Evolutionary conservation across 2,329 filamentous ascomycete genomes (phyloP), one percentile per base, ranked within the genome.

Genomic region (Hypoxylon sp.): DNA sequence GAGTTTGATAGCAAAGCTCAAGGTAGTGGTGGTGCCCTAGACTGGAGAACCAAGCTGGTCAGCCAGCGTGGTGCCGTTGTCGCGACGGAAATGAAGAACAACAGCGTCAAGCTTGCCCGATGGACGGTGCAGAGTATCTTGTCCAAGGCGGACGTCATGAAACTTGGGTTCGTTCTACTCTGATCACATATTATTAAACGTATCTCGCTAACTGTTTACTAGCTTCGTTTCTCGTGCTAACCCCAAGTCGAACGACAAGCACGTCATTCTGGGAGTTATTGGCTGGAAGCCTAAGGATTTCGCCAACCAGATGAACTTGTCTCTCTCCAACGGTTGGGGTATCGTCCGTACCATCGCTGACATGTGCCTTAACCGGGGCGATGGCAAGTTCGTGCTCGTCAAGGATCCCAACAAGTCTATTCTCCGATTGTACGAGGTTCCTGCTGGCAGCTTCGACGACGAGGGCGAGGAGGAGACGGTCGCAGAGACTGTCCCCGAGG

Each of bases 31-130:
- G 94, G 95, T 72, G 96, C 96, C 61, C 88, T 99, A 57, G 96
- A 99, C 87, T 99, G 96, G 96, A 89, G 96, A 80, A 92, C 91
- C 74, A 99, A 99, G 88, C 89, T 99, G 67, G 92, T 93, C 72
- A 93, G 91, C 75, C 94, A 98, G 85, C 92, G 96, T 77, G 96
- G 96, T 89, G 96, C 96, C 63, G 95, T 99, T 47, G 92, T 99
- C 27, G 96, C 96, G 19, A 99, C 96, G 11, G 96, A 99, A 86
- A 99, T 99, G 96, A 99, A 99, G 93, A 99, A 99, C 89, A 99
- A 99, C 89, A 94, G 91, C 79, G 97, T 93, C 92, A 99, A 99
- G 87, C 91, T 99, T 70, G 96, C 96, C 65, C 88, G 96, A 80
- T 99, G 96, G 96, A 97, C 96, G 32, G 93, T 95, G 47, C 96